Evolutionary conservation across 2,329 filamentous ascomycete genomes (phyloP).

Genomic region (Knoxdaviesia capensis): DNA sequence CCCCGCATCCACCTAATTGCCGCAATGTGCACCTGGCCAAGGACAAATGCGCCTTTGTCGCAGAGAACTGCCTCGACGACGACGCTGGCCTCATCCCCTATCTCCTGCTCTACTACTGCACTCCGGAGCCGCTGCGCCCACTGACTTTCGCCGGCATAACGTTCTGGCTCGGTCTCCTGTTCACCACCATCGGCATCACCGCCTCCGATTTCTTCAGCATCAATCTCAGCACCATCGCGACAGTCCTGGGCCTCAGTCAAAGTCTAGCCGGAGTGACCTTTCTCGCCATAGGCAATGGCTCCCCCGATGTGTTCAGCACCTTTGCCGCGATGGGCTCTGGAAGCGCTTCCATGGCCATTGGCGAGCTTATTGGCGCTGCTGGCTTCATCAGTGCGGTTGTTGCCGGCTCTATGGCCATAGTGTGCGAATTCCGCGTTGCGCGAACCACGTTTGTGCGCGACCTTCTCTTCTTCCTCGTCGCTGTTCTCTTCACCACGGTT

Average conservation of each 20-base stretch:
- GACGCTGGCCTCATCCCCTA: constrained; percentile 83
- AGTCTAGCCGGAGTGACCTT: constrained; percentile 94
- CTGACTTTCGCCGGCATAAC: constrained; percentile 64
- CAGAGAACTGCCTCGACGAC: constrained; percentile 64
- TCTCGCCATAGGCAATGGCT: constrained; percentile 90
- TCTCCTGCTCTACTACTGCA: constrained; percentile 79
- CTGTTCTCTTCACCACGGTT: constrained; percentile 68
- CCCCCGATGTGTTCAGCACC: constrained; percentile 93
- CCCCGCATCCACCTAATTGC: constrained; percentile 29
- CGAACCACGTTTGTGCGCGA: constrained; percentile 81
- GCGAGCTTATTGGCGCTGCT: constrained; percentile 85
- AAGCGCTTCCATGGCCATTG: constrained; percentile 89
- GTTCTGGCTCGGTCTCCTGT: constrained; percentile 71
- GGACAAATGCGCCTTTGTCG: constrained; percentile 78
- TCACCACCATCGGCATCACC: constrained; percentile 92
- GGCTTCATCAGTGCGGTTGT: constrained; percentile 94
- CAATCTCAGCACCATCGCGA: constrained; percentile 84
- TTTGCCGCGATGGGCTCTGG: constrained; percentile 96
- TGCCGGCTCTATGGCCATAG: constrained; percentile 88
- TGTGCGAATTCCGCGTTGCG: constrained; percentile 84
- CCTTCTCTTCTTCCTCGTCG: constrained; percentile 76
- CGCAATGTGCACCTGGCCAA: constrained; percentile 54
- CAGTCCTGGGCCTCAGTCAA: constrained; percentile 79
- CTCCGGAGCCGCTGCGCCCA: constrained; percentile 43
- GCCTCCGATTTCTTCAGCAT: constrained; percentile 97